Base-by-base conservation (phyloP, 2,329 filamentous ascomycete species). In the Botryotinia globosa region DNA sequence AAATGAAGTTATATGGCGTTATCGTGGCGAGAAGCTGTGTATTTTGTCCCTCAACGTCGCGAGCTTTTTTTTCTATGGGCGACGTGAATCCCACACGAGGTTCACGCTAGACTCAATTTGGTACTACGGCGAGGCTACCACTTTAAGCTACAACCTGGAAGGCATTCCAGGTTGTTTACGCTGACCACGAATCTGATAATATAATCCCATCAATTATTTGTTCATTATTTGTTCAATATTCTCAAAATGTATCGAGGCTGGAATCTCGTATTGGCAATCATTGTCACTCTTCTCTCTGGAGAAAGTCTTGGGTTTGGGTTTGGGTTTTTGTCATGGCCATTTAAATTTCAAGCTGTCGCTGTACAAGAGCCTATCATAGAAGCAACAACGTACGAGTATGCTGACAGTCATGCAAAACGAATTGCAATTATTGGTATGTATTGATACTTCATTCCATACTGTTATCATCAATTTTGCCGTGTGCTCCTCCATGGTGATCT, bases 351-450 rank as follows among this genome's bases (percentile, higher is more conserved):
- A 48, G 48, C 63, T 25, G 51, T 45, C 22, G 56, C 39, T 25
- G 54, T 39, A 48, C 54, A 61, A 34, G 39, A 59, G 14, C 70
- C 70, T 39, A 69, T 72, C 39, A 22, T 69, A 45, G 70, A 72
- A 51, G 39, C 70, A 29, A 56, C 61, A 16, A 65, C 61, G 18
- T 66, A 32, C 51, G 75, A 75, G 54, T 77, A 77, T 65, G 73
- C 73, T 34, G 74, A 78, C 71, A 72, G 71, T 51, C 72, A 73
- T 69, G 73, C 74, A 34, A 80, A 78, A 73, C 74, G 77, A n/a
- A 77, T 81, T 73, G 80, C 80, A 71, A 79, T 81, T 45, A 80
- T 81, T 69, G 80, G 80, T 81, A 76, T 74, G 79, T 76, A 51
- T 39, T 42, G 12, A 63, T 61, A 70, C 42, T 42, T 22, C 18